phyloP scores from a whole-genome alignment of 2,329 filamentous ascomycete species.

The Plectosphaerella sp. region DNA sequence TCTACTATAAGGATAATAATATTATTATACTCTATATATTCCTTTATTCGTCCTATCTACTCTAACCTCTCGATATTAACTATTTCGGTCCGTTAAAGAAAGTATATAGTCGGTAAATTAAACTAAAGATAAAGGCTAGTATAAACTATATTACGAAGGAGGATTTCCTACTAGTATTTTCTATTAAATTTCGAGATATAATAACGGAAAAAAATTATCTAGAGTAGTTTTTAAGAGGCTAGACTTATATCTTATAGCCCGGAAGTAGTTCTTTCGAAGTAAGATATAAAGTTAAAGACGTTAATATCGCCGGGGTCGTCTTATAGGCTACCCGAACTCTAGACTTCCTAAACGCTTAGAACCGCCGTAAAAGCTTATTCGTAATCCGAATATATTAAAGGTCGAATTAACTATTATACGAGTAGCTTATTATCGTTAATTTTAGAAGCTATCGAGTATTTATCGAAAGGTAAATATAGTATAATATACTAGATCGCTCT shows the following conservation, averaged over 20 bases:
- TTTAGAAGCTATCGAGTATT: conserved; percentile 1
- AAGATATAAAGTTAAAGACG: conserved; percentile 1
- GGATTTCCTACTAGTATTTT: conserved; percentile 5
- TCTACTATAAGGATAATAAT: conserved; percentile 1
- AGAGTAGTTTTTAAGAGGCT: conserved; percentile 4
- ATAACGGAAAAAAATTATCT: conserved; percentile 6
- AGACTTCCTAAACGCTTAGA: background rate
- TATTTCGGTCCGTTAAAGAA: background rate
- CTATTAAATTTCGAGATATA: background rate
- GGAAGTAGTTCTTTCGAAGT: background rate
- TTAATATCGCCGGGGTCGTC: background rate
- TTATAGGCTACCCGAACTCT: too few relatives aligned
- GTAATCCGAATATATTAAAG: conserved; percentile 32
- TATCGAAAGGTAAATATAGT: conserved; percentile 4
- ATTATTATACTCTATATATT: conserved; percentile 1
- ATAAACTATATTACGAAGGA: background rate
- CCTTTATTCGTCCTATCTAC: background rate
- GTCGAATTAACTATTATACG: conserved; percentile 2
- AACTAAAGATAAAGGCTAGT: too few relatives aligned
- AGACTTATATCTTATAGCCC: conserved; percentile 5
- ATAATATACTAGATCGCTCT: too few relatives aligned
- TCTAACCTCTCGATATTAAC: background rate
- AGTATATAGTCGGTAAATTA: too few relatives aligned
- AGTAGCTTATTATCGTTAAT: conserved; percentile 6
- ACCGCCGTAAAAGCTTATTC: background rate